These are phyloP conservation scores for Geotrichum cucujoidarum DNA, from an alignment of 1,139 yeast genomes.

Conservation along the genomic window DNA sequence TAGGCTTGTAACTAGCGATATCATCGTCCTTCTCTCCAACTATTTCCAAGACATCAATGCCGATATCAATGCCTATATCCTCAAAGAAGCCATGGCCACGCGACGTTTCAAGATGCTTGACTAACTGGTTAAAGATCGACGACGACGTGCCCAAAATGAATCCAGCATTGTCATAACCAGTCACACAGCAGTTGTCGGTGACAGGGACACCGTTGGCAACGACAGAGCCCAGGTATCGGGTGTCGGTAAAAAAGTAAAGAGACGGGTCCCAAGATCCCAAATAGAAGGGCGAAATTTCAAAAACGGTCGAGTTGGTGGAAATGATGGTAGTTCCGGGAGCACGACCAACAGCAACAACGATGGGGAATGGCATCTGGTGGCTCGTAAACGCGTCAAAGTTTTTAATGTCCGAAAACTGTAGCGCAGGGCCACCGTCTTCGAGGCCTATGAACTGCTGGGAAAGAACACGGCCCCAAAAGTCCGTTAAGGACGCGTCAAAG, in stretches of 20 bases:
- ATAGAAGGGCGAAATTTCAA: slow-evolving; percentile 81
- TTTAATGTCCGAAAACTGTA: slow-evolving; percentile 62
- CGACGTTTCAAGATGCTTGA: slow-evolving; percentile 57
- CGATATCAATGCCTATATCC: slow-evolving; percentile 35
- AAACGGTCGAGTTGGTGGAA: slow-evolving; percentile 67
- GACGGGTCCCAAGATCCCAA: slow-evolving; percentile 86
- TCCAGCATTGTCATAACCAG: slow-evolving; percentile 75
- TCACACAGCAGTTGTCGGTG: slow-evolving; percentile 43
- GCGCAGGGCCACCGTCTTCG: slow-evolving; percentile 56
- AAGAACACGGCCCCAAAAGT: slow-evolving; percentile 87
- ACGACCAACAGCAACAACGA: slow-evolving; percentile 80
- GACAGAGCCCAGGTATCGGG: slow-evolving; percentile 68
- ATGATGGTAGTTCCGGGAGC: slow-evolving; percentile 52
- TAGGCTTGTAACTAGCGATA: slow-evolving; percentile 68
- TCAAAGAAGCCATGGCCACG: slow-evolving; percentile 46
- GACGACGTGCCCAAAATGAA: slow-evolving; percentile 75
- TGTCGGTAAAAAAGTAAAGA: slow-evolving; percentile 62
- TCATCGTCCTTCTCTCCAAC: slow-evolving; percentile 45
- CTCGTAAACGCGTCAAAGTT: slow-evolving; percentile 50
- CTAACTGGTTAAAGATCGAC: slow-evolving; percentile 66
- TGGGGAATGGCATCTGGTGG: slow-evolving; percentile 83
- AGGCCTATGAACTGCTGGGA: slow-evolving; percentile 66
- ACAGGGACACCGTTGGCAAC: slow-evolving; percentile 49
- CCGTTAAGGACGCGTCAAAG: slow-evolving; percentile 72
- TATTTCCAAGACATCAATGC: too few relatives aligned